These are phyloP conservation scores for Colletotrichum lini DNA, from an alignment of 2,329 filamentous ascomycete species.

Conservation along the genomic window DNA sequence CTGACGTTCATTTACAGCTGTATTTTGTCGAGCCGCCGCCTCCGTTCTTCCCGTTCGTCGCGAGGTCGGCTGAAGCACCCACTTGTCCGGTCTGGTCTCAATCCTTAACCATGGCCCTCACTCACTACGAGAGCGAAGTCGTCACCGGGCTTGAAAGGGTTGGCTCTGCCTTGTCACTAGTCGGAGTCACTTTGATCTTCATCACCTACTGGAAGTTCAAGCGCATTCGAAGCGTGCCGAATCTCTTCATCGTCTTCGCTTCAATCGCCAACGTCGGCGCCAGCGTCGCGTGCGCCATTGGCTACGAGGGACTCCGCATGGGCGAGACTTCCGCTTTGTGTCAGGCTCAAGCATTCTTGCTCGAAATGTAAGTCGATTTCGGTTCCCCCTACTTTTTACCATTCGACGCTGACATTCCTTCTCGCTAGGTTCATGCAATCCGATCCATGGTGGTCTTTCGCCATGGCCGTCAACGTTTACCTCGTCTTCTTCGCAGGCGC, in stretches of 20 bases:
- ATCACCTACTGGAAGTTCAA: slow-evolving; percentile 66
- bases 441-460: slow-evolving; percentile 83
- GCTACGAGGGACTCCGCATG: slow-evolving; percentile 72
- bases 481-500: slow-evolving; percentile 75
- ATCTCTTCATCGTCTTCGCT: slow-evolving; percentile 74
- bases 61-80: not conserved
- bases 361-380: slow-evolving; percentile 74
- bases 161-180: slow-evolving; percentile 67
- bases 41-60: not conserved
- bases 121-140: slow-evolving; percentile 54
- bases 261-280: slow-evolving; percentile 73
- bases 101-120: slow-evolving; percentile 43
- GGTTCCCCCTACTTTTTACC: too few species aligned
- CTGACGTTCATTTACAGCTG: slow-evolving; percentile 8
- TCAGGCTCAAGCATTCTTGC: slow-evolving; percentile 71
- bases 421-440: slow-evolving; percentile 80
- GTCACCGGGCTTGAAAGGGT: slow-evolving; percentile 66
- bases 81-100: not conserved
- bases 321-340: slow-evolving; percentile 72
- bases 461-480: slow-evolving; percentile 87
- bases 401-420: slow-evolving; percentile 5
- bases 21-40: not conserved
- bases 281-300: slow-evolving; percentile 78
- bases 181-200: slow-evolving; percentile 67
- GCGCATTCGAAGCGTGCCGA: slow-evolving; percentile 70